Percentiles rank a stretch among this genome's conserved stretches.
Conservation (phyloP, 106 monocot genomes). For the Vanilla planifolia region DNA sequence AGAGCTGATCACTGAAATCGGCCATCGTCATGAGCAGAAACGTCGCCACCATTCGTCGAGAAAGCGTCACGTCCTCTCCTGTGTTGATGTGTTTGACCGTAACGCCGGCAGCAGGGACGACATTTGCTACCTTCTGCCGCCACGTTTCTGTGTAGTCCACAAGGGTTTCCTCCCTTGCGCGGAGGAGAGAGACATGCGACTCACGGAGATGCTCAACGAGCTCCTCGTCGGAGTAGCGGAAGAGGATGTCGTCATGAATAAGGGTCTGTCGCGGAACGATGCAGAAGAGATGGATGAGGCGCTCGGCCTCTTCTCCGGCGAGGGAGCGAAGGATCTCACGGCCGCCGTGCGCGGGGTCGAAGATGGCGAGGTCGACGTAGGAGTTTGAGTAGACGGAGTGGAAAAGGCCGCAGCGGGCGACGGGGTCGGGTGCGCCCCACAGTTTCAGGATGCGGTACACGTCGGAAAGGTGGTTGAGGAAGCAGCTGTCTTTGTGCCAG, state of each 20-base stretch:
- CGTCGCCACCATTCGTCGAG: constrained; percentile 44
- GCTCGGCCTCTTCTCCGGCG: constrained; percentile 48
- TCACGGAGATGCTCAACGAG: constrained; percentile 32
- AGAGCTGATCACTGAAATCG: constrained; percentile 75
- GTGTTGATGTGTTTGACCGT: constrained; percentile 59
- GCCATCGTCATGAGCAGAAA: constrained; percentile 80
- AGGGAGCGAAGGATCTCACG: constrained; percentile 31
- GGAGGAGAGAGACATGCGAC: constrained; percentile 18
- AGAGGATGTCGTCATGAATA: constrained; percentile 59
- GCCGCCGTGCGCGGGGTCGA: constrained; percentile 38
- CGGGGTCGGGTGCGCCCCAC: constrained; percentile 49
- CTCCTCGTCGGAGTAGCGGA: constrained; percentile 47
- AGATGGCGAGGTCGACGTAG: constrained; percentile 89
- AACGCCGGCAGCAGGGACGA: constrained; percentile 45
- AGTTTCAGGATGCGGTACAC: constrained; percentile 67
- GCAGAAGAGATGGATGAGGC: constrained; percentile 81
- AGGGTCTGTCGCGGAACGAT: constrained; percentile 57
- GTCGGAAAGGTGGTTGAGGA: constrained; percentile 62
- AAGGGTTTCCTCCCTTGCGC: constrained; percentile 13
- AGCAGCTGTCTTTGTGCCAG: constrained; percentile 80
- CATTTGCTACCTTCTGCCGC: constrained; percentile 35
- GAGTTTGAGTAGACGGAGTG: constrained; percentile 93
- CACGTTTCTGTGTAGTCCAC: constrained; percentile 24
- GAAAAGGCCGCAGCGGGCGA: constrained; percentile 81
- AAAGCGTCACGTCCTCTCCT: constrained; percentile 49